Percentiles rank a stretch among this genome's conserved stretches.
phyloP scores from a whole-genome alignment of 2,329 filamentous ascomycete genomes.

The Fusarium cicatricum region DNA sequence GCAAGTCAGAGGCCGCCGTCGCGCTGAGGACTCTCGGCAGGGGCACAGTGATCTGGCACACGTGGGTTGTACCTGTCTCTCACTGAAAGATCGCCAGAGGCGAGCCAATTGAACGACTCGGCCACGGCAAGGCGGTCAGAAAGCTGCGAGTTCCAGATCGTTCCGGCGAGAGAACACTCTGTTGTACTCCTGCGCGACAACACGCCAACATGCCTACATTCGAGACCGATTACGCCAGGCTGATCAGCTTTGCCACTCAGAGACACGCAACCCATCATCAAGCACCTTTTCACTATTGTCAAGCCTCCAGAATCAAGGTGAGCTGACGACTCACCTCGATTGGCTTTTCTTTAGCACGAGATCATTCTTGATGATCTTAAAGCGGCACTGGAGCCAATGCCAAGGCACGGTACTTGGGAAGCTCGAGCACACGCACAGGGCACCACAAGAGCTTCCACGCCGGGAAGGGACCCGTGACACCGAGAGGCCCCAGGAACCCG shows the following conservation, averaged over 20 bases:
- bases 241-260: background rate
- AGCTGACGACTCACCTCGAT: slow-evolving; percentile 13
- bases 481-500: slow-evolving; percentile 31
- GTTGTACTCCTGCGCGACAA: background rate
- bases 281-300: background rate
- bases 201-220: background rate
- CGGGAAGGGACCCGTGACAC: slow-evolving; percentile 29
- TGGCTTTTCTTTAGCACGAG: slow-evolving; percentile 8
- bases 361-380: slow-evolving; percentile 16
- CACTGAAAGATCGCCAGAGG: slow-evolving; percentile 24
- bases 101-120: slow-evolving; percentile 21
- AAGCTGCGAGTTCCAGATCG: slow-evolving; percentile 5
- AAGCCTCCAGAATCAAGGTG: slow-evolving; percentile 6
- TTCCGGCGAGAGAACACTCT: background rate
- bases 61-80: slow-evolving; percentile 34
- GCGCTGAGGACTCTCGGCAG: slow-evolving; percentile 32
- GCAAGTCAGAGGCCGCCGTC: slow-evolving; percentile 7
- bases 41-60: slow-evolving; percentile 28
- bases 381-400: slow-evolving; percentile 17
- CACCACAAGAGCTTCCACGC: background rate
- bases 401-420: slow-evolving; percentile 22
- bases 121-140: slow-evolving; percentile 32
- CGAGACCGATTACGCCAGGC: slow-evolving; percentile 1
- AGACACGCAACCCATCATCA: background rate
- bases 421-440: slow-evolving; percentile 7